Base-by-base conservation (phyloP, 169 alveolate genomes). In the Eimeria necatrix region DNA sequence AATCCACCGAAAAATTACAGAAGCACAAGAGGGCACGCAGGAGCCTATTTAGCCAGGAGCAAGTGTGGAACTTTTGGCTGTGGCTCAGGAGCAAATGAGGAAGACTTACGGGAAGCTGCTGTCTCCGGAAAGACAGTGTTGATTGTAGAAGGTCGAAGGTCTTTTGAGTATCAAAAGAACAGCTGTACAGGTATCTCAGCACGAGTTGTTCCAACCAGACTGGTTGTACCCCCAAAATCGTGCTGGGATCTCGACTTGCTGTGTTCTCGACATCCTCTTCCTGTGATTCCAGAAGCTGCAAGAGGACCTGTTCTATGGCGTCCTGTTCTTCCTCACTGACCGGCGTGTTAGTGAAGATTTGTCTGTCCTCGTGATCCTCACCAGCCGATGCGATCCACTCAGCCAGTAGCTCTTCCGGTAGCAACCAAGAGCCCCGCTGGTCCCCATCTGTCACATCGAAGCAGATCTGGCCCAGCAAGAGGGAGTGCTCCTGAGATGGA, bases 161-260 rank as follows among this genome's bases (percentile, higher is more conserved):
- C 2, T 32, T 32, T 32, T 32, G 41, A 32, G 41, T 32, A 32
- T 32, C 41, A 32, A 32, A 32, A 32, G 41, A 32, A 2, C 41
- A 32, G 41, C 41, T 32, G 41, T 32, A 32, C 41, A 32, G 41
- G 41, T 32, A 32, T 2, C 41, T 0, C 24, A 86, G 83, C 46
- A 86, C 71, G n/a, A 24, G 81, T 20, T 86, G 93, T 26, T 86
- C 93, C 9, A 86, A 10, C 93, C 93, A 86, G 24, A 53, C 76
- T 48, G 41, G 84, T 22, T 53, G 81, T 59, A 41, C 18, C 76
- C 46, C 59, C 92, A 10, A 80, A 56, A 49, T 41, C 53, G 74
- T 14, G 52, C 6, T 73, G 48, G n/a, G 87, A 41, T 16, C 18
- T 46, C 56, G 87, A 14, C 46, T 22, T 76, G 26, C 24, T 41